phyloP scores from a whole-genome alignment of 164 flowering plant genomes.

The Echeveria elegans region DNA sequence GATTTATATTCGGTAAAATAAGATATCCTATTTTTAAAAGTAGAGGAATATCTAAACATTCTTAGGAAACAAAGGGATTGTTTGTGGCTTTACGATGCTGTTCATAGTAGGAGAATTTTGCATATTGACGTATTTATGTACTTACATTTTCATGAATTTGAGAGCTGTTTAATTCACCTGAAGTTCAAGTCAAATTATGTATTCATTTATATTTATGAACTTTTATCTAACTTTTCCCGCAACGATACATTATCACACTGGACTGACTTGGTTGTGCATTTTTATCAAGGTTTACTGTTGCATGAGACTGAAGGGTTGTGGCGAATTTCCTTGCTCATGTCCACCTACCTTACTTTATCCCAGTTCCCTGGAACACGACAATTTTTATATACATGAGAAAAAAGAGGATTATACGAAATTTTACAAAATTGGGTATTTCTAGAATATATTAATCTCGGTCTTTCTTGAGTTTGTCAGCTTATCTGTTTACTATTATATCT shows the following conservation, averaged over 20 bases:
- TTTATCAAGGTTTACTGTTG: constrained; percentile 53
- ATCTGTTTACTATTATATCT: neutral
- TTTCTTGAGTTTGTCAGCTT: neutral
- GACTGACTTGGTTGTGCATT: neutral
- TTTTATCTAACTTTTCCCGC: neutral
- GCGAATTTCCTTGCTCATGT: constrained; percentile 63
- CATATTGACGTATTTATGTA: too few species aligned
- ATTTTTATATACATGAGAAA: constrained; percentile 33
- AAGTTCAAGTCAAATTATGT: neutral
- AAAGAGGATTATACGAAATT: constrained; percentile 29
- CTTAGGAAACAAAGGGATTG: neutral
- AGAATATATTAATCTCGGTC: neutral
- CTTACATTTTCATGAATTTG: neutral
- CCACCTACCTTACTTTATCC: constrained; percentile 53
- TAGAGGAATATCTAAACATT: neutral
- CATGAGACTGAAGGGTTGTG: constrained; percentile 77
- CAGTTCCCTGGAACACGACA: constrained; percentile 10
- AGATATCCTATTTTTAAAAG: neutral
- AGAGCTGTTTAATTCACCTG: neutral
- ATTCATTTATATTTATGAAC: neutral
- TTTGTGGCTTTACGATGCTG: neutral
- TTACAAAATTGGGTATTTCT: constrained; percentile 44
- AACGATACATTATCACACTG: neutral
- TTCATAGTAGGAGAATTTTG: neutral
- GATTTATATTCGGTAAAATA: neutral